Conservation (phyloP, 495 filamentous ascomycete genomes). For the Elaphomyces granulatus region DNA sequence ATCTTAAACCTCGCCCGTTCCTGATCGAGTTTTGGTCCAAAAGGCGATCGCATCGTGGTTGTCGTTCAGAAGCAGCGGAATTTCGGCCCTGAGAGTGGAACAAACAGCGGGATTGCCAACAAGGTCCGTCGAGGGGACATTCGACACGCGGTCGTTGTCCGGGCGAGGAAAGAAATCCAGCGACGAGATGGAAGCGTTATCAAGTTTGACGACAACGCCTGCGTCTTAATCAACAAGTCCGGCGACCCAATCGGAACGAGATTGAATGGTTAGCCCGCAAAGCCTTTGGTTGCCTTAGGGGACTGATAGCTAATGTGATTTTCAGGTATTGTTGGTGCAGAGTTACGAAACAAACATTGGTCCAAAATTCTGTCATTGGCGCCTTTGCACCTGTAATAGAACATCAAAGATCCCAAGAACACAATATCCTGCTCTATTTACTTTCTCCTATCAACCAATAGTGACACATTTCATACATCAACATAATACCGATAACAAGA, state of each 20-base stretch:
- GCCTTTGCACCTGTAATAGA: slow-evolving; percentile 70
- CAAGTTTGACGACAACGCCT: slow-evolving; percentile 94
- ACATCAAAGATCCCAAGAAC: neutral
- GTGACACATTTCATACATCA: neutral
- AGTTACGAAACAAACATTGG: slow-evolving; percentile 82
- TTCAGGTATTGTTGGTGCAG: slow-evolving; percentile 61
- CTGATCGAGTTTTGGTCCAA: neutral
- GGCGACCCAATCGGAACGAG: slow-evolving; percentile 91
- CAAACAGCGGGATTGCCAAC: slow-evolving; percentile 50
- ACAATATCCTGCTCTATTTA: neutral
- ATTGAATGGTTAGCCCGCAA: slow-evolving; percentile 52
- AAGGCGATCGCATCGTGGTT: slow-evolving; percentile 93
- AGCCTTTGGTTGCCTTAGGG: neutral
- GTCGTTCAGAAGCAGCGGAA: slow-evolving; percentile 92
- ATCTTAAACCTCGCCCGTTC: neutral
- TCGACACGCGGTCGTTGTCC: slow-evolving; percentile 88
- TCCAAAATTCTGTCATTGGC: slow-evolving; percentile 96
- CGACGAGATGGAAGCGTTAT: slow-evolving; percentile 78
- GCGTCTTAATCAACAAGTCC: slow-evolving; percentile 91
- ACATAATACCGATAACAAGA: neutral
- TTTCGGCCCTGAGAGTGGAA: slow-evolving; percentile 48
- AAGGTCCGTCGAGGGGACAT: slow-evolving; percentile 97
- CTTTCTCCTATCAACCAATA: neutral
- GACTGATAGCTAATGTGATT: slow-evolving; percentile 14
- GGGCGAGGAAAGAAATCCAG: slow-evolving; percentile 73